Percentiles rank a stretch among this genome's conserved stretches.
Evolutionary conservation across 192 early-diverging fungal species (phyloP).

Genomic region (Umbelopsis ramanniana): DNA sequence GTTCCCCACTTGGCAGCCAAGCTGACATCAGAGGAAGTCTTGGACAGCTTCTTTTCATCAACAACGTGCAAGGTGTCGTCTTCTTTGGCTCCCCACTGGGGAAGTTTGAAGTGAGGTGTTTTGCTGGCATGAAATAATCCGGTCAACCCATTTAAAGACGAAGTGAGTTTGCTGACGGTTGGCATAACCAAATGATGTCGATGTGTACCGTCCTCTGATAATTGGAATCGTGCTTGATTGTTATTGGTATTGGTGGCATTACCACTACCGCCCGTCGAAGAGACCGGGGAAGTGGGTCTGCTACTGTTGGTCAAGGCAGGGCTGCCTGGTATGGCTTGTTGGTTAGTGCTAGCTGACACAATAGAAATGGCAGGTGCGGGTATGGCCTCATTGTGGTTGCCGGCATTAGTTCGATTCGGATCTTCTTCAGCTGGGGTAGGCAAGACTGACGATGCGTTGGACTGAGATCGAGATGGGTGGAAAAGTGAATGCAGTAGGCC

Average conservation of each 20-base stretch:
- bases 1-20: slow-evolving; percentile 46
- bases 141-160: slow-evolving; percentile 30
- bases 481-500: slow-evolving; percentile 13
- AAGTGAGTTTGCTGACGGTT: slow-evolving; percentile 20
- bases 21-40: slow-evolving; percentile 19
- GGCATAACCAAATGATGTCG: slow-evolving; percentile 37
- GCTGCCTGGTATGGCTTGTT: background rate
- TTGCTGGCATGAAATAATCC: slow-evolving; percentile 27
- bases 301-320: slow-evolving; percentile 9
- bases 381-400: background rate
- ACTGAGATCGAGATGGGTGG: slow-evolving; percentile 9
- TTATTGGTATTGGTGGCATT: background rate
- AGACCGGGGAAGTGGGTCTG: slow-evolving; percentile 10
- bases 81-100: slow-evolving; percentile 34
- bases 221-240: slow-evolving; percentile 35
- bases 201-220: slow-evolving; percentile 37
- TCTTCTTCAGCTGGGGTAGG: background rate
- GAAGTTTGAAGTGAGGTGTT: slow-evolving; percentile 23
- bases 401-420: background rate
- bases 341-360: background rate
- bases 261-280: background rate
- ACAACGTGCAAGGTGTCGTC: slow-evolving; percentile 22
- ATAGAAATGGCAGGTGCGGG: background rate
- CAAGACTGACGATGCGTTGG: slow-evolving; percentile 7
- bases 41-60: slow-evolving; percentile 18